Conservation (phyloP, 2,329 filamentous ascomycete species). For the Ceratocystiopsis sp. region DNA sequence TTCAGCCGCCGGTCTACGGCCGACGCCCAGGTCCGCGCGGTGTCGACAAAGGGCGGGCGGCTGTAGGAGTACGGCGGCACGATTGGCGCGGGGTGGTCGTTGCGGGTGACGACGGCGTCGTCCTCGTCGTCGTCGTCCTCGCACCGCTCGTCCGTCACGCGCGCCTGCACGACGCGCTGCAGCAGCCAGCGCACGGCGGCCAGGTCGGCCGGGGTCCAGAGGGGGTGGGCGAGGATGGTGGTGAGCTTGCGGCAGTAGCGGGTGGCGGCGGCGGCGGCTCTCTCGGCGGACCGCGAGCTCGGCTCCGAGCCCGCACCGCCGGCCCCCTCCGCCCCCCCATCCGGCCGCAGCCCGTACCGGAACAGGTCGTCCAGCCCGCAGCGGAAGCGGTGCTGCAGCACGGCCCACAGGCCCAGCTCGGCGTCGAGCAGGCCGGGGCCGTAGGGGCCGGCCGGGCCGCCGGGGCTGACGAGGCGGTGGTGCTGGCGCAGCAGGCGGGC, state of each 20-base stretch:
- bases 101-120: neutral
- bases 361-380: slow-evolving; percentile 8
- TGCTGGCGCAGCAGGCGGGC: neutral
- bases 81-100: slow-evolving; percentile 2
- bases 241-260: slow-evolving; percentile 6
- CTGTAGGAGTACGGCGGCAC: slow-evolving; percentile 7
- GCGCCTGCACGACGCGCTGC: slow-evolving; percentile 7
- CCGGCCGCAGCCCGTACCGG: slow-evolving; percentile 8
- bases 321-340: neutral
- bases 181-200: slow-evolving; percentile 7
- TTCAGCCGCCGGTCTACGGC: neutral
- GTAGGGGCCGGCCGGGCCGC: too few relatives aligned
- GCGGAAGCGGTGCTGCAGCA: slow-evolving; percentile 8
- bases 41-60: slow-evolving; percentile 2
- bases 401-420: slow-evolving; percentile 7
- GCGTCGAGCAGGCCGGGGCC: neutral
- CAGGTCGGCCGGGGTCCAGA: slow-evolving; percentile 5
- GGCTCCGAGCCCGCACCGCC: too few relatives aligned
- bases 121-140: too few relatives aligned
- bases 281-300: neutral
- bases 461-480: too few relatives aligned
- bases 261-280: neutral
- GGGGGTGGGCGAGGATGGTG: slow-evolving; percentile 5
- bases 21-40: slow-evolving; percentile 4
- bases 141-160: neutral